These are phyloP conservation scores for Tilletia walkeri DNA, from an alignment of 1,284 basidiomycete genomes.

Conservation along the genomic window DNA sequence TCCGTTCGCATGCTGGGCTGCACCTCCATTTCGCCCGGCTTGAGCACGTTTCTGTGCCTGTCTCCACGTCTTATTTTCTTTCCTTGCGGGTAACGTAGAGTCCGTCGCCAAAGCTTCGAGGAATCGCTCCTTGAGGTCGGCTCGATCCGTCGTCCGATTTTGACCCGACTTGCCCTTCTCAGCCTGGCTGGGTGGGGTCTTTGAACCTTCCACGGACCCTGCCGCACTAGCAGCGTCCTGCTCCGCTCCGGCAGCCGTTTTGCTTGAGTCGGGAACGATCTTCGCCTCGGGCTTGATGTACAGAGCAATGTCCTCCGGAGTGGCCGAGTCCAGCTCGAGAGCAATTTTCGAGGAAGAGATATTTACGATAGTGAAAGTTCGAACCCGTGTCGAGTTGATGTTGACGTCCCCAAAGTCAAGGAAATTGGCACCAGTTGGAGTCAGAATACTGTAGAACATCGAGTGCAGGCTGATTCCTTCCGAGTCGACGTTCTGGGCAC, in stretches of 20 bases:
- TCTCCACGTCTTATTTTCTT: slow-evolving; percentile 47
- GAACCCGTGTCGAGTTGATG: slow-evolving; percentile 59
- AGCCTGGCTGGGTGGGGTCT: background rate
- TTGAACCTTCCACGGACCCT: background rate
- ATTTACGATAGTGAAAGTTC: slow-evolving; percentile 60
- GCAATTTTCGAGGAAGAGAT: slow-evolving; percentile 55
- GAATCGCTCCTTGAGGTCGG: slow-evolving; percentile 58
- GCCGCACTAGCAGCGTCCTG: background rate
- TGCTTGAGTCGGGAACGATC: background rate
- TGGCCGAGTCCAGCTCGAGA: slow-evolving; percentile 59
- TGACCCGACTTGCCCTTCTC: background rate
- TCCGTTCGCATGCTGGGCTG: background rate
- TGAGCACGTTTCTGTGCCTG: slow-evolving; percentile 40
- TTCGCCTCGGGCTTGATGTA: slow-evolving; percentile 52
- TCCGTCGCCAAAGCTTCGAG: slow-evolving; percentile 59
- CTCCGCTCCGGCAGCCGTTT: slow-evolving; percentile 33
- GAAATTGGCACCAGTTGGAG: slow-evolving; percentile 60
- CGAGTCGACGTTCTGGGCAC: slow-evolving; percentile 59
- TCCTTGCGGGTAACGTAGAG: slow-evolving; percentile 44
- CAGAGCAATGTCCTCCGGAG: slow-evolving; percentile 60
- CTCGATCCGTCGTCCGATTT: slow-evolving; percentile 27
- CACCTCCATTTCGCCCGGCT: background rate
- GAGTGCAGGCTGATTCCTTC: slow-evolving; percentile 60
- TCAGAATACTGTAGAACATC: slow-evolving; percentile 61
- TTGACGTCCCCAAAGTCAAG: slow-evolving; percentile 61